phyloP scores from a whole-genome alignment of 345 rosid genomes.

The Populus simonii region DNA sequence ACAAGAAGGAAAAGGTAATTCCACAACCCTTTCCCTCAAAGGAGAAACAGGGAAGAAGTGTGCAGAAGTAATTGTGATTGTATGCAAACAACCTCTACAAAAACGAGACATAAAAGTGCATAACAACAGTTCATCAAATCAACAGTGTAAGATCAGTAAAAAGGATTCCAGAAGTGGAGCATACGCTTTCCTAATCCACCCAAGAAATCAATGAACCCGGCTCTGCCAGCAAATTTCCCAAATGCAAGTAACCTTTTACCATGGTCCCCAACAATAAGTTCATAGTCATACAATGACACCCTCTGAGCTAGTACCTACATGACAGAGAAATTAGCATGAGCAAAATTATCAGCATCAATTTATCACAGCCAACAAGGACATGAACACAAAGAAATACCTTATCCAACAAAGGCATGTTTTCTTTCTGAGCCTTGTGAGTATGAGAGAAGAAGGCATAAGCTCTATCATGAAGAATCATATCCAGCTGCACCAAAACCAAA shows the following conservation, averaged over 20 bases:
- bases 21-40: background rate
- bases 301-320: conserved; percentile 64
- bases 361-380: background rate
- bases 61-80: background rate
- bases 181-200: conserved; percentile 78
- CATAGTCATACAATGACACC: conserved; percentile 79
- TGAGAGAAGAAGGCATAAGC: conserved; percentile 93
- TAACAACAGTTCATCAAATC: background rate
- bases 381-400: conserved; percentile 40
- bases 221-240: conserved; percentile 92
- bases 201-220: conserved; percentile 80
- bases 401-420: conserved; percentile 78
- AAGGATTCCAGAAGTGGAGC: conserved; percentile 13
- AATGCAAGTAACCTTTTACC: conserved; percentile 78
- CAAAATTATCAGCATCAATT: background rate
- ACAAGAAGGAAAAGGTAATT: background rate
- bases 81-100: background rate
- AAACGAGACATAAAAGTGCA: background rate
- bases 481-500: conserved; percentile 41
- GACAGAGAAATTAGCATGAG: background rate
- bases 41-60: background rate
- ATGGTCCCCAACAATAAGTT: conserved; percentile 70
- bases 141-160: background rate
- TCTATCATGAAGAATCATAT: conserved; percentile 73
- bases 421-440: conserved; percentile 85